phyloP scores from a whole-genome alignment of 305 asterid species.

The Lippia alba region DNA sequence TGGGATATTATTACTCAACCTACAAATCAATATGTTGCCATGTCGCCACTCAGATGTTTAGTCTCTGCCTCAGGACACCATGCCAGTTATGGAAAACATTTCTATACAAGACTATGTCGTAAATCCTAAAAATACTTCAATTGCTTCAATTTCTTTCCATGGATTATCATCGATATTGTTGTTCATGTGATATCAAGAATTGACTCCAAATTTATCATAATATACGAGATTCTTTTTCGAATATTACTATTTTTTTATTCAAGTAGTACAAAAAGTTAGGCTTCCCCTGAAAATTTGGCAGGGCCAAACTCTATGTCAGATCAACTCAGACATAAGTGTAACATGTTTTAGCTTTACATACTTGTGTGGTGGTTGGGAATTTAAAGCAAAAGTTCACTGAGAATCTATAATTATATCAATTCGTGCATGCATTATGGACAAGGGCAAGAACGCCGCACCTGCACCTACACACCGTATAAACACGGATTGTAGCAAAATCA shows the following conservation, averaged over 20 bases:
- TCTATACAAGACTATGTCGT: background rate
- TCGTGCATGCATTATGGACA: constrained; percentile 39
- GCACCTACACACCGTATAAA: constrained; percentile 1
- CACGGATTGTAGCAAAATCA: constrained; percentile 36
- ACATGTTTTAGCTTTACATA: constrained; percentile 4
- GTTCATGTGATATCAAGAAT: no score
- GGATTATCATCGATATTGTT: no score
- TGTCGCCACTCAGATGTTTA: background rate
- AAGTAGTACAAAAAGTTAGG: constrained; percentile 38
- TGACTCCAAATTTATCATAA: no score
- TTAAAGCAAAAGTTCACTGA: constrained; percentile 4
- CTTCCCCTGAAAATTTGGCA: constrained; percentile 41
- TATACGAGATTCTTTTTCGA: no score
- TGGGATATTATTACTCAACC: background rate
- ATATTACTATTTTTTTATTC: no score
- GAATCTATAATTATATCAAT: background rate
- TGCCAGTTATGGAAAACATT: background rate
- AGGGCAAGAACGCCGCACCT: constrained; percentile 29
- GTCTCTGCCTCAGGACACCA: background rate
- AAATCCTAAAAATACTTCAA: background rate
- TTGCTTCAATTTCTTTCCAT: no score
- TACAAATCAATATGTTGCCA: background rate
- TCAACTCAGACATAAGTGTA: background rate
- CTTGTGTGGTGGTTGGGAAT: constrained; percentile 37
- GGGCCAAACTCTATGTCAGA: constrained; percentile 50